A percentile compares a stretch with the other conserved stretches of the same genome.
phyloP scores from a whole-genome alignment of 2,329 filamentous ascomycete species.

The Phialocephala sp. region DNA sequence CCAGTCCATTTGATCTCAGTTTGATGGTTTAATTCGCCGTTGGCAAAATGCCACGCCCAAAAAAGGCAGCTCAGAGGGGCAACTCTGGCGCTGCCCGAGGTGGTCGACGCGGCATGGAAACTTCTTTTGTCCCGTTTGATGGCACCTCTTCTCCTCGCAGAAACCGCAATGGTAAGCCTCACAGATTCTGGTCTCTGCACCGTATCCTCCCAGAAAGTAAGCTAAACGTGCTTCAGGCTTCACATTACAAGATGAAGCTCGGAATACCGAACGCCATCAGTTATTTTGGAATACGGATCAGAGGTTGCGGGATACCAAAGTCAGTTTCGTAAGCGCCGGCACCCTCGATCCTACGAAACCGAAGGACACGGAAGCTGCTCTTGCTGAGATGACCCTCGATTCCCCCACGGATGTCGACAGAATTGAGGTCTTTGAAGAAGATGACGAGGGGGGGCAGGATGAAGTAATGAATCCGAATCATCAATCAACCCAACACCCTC shows the following conservation, averaged over 20 bases:
- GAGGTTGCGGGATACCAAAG: slow-evolving; percentile 59
- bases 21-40: neutral
- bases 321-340: slow-evolving; percentile 67
- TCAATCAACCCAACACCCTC: neutral
- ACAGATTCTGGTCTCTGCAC: neutral
- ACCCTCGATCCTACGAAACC: slow-evolving; percentile 45
- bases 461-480: neutral
- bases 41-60: slow-evolving; percentile 32
- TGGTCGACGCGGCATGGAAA: slow-evolving; percentile 21
- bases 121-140: slow-evolving; percentile 33
- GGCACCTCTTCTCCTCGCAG: slow-evolving; percentile 28
- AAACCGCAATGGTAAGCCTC: slow-evolving; percentile 28
- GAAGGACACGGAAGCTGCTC: slow-evolving; percentile 38
- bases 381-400: slow-evolving; percentile 36
- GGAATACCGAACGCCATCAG: slow-evolving; percentile 58
- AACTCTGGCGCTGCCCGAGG: slow-evolving; percentile 22
- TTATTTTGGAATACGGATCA: slow-evolving; percentile 52
- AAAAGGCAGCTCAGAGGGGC: slow-evolving; percentile 28
- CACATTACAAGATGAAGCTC: slow-evolving; percentile 60
- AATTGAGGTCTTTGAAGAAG: slow-evolving; percentile 17
- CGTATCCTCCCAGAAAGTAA: neutral
- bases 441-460: neutral
- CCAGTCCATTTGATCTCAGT: neutral
- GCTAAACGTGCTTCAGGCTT: slow-evolving; percentile 30
- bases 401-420: slow-evolving; percentile 5